phyloP scores from a whole-genome alignment of 2,329 filamentous ascomycete genomes.

The Erysiphe neolycopersici region DNA sequence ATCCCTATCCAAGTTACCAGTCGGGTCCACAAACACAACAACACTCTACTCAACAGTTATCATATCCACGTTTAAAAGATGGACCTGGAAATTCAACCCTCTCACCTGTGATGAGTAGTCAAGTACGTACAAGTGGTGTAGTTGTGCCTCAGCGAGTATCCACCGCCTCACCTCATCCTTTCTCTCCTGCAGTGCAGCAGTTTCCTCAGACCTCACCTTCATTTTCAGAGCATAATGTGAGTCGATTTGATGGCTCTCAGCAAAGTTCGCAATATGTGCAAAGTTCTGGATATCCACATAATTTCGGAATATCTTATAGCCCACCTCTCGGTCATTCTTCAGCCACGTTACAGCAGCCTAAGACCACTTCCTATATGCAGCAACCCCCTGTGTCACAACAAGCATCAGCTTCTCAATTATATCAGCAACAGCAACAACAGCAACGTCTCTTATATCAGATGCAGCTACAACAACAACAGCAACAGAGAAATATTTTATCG shows the following conservation, averaged over 20 bases:
- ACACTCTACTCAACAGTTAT: constrained; percentile 32
- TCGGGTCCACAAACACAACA: constrained; percentile 31
- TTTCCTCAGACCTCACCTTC: constrained; percentile 54
- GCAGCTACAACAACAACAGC: constrained; percentile 42
- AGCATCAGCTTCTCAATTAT: constrained; percentile 6
- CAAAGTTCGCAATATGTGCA: constrained; percentile 38
- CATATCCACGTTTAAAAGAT: constrained; percentile 62
- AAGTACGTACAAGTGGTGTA: constrained; percentile 41
- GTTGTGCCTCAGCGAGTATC: constrained; percentile 57
- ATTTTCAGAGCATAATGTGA: constrained; percentile 39
- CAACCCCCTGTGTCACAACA: constrained; percentile 17
- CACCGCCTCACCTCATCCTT: constrained; percentile 78
- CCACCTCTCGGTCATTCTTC: constrained; percentile 25
- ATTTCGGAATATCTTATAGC: constrained; percentile 31
- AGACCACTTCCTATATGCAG: constrained; percentile 20
- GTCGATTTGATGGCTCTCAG: constrained; percentile 40
- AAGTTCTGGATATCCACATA: constrained; percentile 26
- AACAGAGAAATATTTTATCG: constrained; percentile 21
- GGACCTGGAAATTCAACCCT: constrained; percentile 66
- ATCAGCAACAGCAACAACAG: constrained; percentile 9
- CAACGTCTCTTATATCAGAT: constrained; percentile 35
- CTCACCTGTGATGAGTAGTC: constrained; percentile 75
- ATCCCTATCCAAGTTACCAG: constrained; percentile 44
- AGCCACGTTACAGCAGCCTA: constrained; percentile 28
- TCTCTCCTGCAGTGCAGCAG: constrained; percentile 50